Conservation (phyloP, 352 stramenopile genomes). For the Globisporangium solare region DNA sequence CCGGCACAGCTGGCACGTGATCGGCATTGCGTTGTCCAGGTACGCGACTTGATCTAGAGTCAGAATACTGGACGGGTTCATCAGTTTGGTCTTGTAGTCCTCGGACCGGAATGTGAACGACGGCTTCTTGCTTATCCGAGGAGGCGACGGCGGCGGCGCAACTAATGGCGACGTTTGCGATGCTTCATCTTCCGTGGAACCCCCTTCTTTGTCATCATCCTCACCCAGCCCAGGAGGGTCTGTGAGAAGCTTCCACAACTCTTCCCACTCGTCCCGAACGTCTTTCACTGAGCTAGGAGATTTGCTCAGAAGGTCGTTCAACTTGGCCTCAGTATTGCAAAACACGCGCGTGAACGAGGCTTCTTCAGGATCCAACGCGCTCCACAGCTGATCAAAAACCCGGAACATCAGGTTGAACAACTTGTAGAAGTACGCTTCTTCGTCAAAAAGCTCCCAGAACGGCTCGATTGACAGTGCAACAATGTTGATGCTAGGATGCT, state of each 20-base stretch:
- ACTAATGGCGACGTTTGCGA: constrained; percentile 15
- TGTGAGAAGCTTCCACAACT: constrained; percentile 31
- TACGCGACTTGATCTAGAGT: constrained; percentile 59
- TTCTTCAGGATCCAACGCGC: constrained; percentile 46
- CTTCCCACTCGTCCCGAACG: constrained; percentile 56
- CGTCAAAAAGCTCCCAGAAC: constrained; percentile 82
- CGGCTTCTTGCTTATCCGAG: constrained; percentile 38
- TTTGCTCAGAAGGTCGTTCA: constrained; percentile 68
- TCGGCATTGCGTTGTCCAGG: constrained; percentile 68
- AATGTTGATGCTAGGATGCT: constrained; percentile 67
- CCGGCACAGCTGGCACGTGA: constrained; percentile 73
- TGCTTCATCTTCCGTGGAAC: constrained; percentile 24
- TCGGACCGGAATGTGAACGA: constrained; percentile 58
- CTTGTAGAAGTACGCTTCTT: constrained; percentile 75
- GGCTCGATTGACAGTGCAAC: constrained; percentile 71
- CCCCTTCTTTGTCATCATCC: constrained; percentile 28
- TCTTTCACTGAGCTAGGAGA: constrained; percentile 59
- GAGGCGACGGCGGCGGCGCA: constrained; percentile 20
- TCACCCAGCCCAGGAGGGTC: constrained; percentile 12
- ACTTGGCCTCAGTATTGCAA: constrained; percentile 59
- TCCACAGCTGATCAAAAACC: constrained; percentile 75
- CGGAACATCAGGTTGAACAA: constrained; percentile 74
- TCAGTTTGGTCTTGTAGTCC: constrained; percentile 71
- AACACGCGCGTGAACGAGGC: constrained; percentile 79
- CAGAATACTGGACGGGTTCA: constrained; percentile 69